Base-by-base conservation (phyloP, 179 eudicot species). In the Gypsophila paniculata region DNA sequence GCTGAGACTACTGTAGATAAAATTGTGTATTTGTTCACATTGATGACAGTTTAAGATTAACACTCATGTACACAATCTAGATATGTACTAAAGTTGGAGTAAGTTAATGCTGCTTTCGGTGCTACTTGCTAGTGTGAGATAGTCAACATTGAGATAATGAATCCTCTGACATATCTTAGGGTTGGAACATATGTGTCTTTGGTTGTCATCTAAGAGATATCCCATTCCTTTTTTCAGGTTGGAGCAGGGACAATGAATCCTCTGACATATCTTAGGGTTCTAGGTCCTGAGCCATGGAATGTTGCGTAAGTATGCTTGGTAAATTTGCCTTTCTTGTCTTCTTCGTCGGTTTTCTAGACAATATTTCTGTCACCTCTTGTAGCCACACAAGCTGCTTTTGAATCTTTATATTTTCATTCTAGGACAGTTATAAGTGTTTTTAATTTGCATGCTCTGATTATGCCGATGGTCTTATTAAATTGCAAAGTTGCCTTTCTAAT, bases 211-310 rank as follows among this genome's bases (percentile, higher is more conserved):
- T 32, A 69, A n/a, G 51, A 13, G n/a, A 25, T 62, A 48, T 66
- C 65, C 25, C 65, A 34, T 15, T 17, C 29, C 68, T 29, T 21
- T 71, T 83, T 64, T 64, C 85, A 93, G 98, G 98, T 93, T 78
- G 99, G 99, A 86, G 99, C 99, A 61, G 99, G 99, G 77, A 94
- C 99, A 44, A 91, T 94, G 99, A 94, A 94, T 86, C 99, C 97
- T 72, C 86, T 89, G 65, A 94, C 99, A 38, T 94, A 86, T 80
- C 77, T 94, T 72, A 84, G 99, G 78, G 99, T 94, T 72, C 97
- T 94, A 72, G 99, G 99, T 68, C 99, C 99, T 60, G 97, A 94
- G 80, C 99, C 99, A 63, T 91, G 99, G 99, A 94, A 91, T 89
- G 99, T 94, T 68, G 99, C 99, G 96, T 94, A 89, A 91, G 98